Evolutionary conservation across 331 rosid species (phyloP), one percentile per base, ranked within the genome.

Genomic region (Ulmus americana): DNA sequence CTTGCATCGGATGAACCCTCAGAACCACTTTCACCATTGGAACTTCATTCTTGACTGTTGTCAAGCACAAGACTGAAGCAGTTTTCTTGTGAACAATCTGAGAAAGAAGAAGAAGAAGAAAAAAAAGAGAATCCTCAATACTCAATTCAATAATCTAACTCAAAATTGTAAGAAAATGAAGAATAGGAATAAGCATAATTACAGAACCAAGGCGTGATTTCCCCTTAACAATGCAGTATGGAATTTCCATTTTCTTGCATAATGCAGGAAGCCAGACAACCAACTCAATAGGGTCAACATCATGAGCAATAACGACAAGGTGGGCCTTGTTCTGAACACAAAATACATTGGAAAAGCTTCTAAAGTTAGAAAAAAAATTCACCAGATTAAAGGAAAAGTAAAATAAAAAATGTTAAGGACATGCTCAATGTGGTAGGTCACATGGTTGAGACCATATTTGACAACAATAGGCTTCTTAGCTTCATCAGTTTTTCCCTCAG

Each of bases 1-100:
- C 88, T 86, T 39, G 74, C 84, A 63, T 84, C 96, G 35, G 95
- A 86, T 46, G 88, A 84, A 64, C 88, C 95, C 81, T 89, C 96
- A 0, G 81, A 78, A 61, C 90, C 90, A 70, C 96, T 89, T 55
- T 89, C 95, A 48, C 58, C 83, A 69, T n/a, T n/a, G n/a, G n/a
- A n/a, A n/a, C n/a, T n/a, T 80, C 85, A n/a, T 80, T 80, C 82
- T 70, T 76, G 45, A 80, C 79, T 0, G 82, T 80, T 3, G 85
- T 80, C 77, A 80, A 43, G 79, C 82, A 80, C 74, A 80, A 65
- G 12, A 73, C 81, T 2, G 84, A 72, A 10, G 84, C 84, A 45
- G 81, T 80, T 52, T 80, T 80, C 59, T 80, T 11, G 39, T 76
- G 84, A 40, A 80, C 81, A 69, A 80, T 80, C 82, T 80, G 78